Evolutionary conservation across 2,329 filamentous ascomycete genomes (phyloP), one percentile per base, ranked within the genome.

Genomic region (Aspergillus intermedius): DNA sequence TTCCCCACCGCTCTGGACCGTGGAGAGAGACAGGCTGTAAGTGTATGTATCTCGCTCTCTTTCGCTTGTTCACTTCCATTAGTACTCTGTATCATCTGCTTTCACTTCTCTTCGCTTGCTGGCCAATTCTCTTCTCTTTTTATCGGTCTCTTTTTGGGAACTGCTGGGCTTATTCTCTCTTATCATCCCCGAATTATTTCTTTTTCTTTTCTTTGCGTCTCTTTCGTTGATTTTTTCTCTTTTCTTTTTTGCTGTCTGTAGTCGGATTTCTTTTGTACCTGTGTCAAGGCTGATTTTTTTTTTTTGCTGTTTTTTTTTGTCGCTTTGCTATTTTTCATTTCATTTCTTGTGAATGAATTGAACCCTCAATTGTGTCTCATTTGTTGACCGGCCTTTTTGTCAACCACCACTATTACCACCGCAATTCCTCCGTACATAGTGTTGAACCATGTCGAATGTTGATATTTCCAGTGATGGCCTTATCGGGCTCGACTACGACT

Each of bases 401-500:
- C 49, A 51, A 45, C 53, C 50, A 58, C 54, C 53, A 49, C 40
- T 39, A 49, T 35, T 39, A 35, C 44, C 49, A 51, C 52, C 54
- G 49, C 44, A 47, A 28, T 28, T 49, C 49, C 41, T 45, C 46
- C 42, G 56, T 55, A 55, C 44, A 54, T 50, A 54, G 47, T 48
- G 19, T 30, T 39, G 41, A 45, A 68, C 61, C 50, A 74, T 73
- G 66, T 71, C 66, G 55, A 72, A 72, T 63, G 65, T 74, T 55
- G 69, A 70, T 66, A 55, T 75, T 56, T 59, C 67, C 45, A 61
- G 58, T 56, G 71, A 76, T 50, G 73, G 70, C 60, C 67, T 76
- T 49, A 64, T 72, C 55, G 70, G 68, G 54, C 68, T 74, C 54
- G 73, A 76, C 48, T 74, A 74, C 53, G 73, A 75, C 59, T 68